Evolutionary conservation across 148 eudicot genomes (phyloP), one percentile per base, ranked within the genome.

Genomic region (Selenicereus undatus): DNA sequence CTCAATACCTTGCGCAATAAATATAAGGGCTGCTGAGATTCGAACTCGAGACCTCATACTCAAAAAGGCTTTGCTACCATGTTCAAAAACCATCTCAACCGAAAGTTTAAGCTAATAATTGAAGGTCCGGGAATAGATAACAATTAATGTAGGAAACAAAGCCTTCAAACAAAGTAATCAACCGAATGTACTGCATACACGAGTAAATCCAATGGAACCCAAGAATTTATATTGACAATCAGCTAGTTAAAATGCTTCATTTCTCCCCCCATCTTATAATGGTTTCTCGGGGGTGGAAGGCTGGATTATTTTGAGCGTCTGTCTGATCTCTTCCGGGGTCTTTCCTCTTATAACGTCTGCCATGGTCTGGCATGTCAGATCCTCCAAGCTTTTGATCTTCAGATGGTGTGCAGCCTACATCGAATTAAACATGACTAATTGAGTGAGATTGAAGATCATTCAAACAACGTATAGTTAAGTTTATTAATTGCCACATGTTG

Each of bases 321-420:
- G 78, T 72, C 58, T 79, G 71, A 80, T 76, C 82, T 83, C 82
- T 51, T 75, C 69, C n/a, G 66, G 79, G 24, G 76, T 75, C 76
- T 83, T 83, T 4, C 85, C 85, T 71, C 79, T 79, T 66, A 83
- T 52, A 8, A 69, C 79, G 32, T 79, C 76, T 71, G 82, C 71
- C 71, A 79, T 75, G 4, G 82, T 75, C 26, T 79, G 69, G 76
- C 79, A 32, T 32, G 82, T 83, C 75, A 83, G 74, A 65, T 83
- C 82, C n/a, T 73, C 50, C 76, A 83, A 79, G 79, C 82, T 58
- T 66, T 75, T 75, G 71, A 79, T 83, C 56, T 83, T 79, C 58
- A 83, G 20, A 76, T 69, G 76, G 66, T 76, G 81, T 11, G 85
- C 82, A 27, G 82, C 85, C 85, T 83, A 30, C 24, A 2, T 45